Evolutionary conservation across 1,284 basidiomycete species (phyloP).

Genomic region (Ceratobasidium sp.): DNA sequence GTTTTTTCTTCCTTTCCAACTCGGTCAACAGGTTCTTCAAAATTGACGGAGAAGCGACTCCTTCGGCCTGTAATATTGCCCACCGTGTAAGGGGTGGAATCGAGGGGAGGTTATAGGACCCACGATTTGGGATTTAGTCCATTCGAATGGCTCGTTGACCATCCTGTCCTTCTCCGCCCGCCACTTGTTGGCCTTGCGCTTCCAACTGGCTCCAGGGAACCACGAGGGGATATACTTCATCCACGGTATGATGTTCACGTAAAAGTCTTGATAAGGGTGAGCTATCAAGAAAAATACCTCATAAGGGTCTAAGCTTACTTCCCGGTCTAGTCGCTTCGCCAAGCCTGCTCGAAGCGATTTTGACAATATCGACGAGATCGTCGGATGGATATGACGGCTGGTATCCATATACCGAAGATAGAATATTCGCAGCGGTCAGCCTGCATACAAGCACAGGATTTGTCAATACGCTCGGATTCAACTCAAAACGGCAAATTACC

Average conservation of each 20-base stretch:
- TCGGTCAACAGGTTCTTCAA: conserved; percentile 20
- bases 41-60: conserved; percentile 8
- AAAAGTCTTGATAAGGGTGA: conserved; percentile 11
- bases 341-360: not conserved
- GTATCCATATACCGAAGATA: conserved; percentile 27
- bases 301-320: not conserved
- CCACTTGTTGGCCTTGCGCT: conserved; percentile 24
- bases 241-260: conserved; percentile 31
- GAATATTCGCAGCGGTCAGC: not conserved
- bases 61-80: not conserved
- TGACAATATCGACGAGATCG: not conserved
- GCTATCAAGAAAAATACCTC: too few relatives aligned
- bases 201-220: conserved; percentile 45
- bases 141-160: conserved; percentile 15
- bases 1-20: not conserved
- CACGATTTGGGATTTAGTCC: conserved; percentile 36
- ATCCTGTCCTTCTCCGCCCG: conserved; percentile 16
- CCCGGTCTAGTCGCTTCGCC: not conserved
- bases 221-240: conserved; percentile 45
- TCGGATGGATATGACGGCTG: not conserved
- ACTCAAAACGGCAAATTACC: not conserved
- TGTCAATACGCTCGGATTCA: not conserved
- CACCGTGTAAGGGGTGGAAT: not conserved
- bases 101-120: not conserved
- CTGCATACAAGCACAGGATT: not conserved